Percentiles rank a stretch among this genome's conserved stretches.
phyloP scores from a whole-genome alignment of 225 moss, liverwort and hornwort genomes.

The Marchantia polymorpha region DNA sequence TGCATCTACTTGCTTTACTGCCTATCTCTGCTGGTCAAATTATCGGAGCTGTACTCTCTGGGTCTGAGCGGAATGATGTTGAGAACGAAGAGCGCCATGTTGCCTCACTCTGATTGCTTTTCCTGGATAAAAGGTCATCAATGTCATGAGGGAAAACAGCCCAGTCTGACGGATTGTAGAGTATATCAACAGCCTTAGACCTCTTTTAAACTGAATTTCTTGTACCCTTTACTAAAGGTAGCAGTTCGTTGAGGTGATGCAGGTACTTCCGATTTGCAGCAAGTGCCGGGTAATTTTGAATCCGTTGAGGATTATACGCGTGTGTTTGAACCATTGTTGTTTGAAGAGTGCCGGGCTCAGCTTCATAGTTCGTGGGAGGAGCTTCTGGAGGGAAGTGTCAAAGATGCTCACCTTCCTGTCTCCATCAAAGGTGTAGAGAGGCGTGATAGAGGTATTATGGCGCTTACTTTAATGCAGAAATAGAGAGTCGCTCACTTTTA shows the following conservation, averaged over 20 bases:
- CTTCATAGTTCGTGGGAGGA: conserved; percentile 94
- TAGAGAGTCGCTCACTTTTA: background rate
- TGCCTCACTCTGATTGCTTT: background rate
- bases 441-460: conserved; percentile 75
- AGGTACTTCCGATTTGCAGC: conserved; percentile 79
- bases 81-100: conserved; percentile 13
- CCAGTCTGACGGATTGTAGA: background rate
- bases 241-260: conserved; percentile 15
- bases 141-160: background rate
- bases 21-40: conserved; percentile 37
- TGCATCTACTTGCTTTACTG: conserved; percentile 40
- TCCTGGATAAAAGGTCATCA: background rate
- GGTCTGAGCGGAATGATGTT: conserved; percentile 27
- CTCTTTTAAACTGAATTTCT: background rate
- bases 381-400: conserved; percentile 73
- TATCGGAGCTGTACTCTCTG: conserved; percentile 33
- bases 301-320: conserved; percentile 87
- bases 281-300: conserved; percentile 82
- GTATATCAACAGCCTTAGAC: background rate
- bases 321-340: conserved; percentile 90
- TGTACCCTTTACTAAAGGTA: conserved; percentile 1
- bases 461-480: background rate
- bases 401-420: conserved; percentile 78
- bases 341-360: conserved; percentile 98
- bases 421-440: conserved; percentile 74